Evolutionary conservation across 345 rosid genomes (phyloP), one percentile per base, ranked within the genome.

Genomic region (Abelmoschus esculentus): DNA sequence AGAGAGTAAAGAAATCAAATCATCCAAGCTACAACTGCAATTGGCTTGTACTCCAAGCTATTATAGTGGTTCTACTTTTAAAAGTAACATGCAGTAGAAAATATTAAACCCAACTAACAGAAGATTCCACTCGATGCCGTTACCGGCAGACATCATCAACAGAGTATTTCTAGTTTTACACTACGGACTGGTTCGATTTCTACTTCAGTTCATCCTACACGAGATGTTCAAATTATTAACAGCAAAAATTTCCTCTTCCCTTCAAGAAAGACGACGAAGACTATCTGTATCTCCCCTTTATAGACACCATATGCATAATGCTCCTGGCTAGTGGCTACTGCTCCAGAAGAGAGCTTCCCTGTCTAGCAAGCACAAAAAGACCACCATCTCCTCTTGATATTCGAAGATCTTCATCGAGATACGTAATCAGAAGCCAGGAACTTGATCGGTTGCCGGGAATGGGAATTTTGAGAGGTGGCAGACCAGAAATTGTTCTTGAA

Each of bases 331-430:
- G n/a, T n/a, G n/a, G n/a, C n/a, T n/a, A n/a, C 82, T 74, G 82
- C 47, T 80, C 78, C 61, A 95, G 87, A 74, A 93, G 91, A 82
- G 97, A 84, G 76, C 96, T 87, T 44, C 97, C 97, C 81, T 87
- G 90, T 75, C 83, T 89, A 14, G 75, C 96, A 66, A 93, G 98
- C 77, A 93, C 89, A 65, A 93, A 93, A 49, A 93, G 90, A 56
- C 98, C 98, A 32, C 98, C 97, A 9, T 93, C 98, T 12, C 98
- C 98, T 75, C 96, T 88, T 22, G 97, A 91, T 72, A 93, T 93
- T 74, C 90, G 85, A 69, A 93, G 70, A 82, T 93, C 97, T 50
- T 85, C 78, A 60, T 93, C 98, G 13, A 93, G 97, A 76, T 89
- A 93, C 9, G 98, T 88, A 61, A 80, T 86, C 56, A 93, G 82